Percentiles rank a stretch among this genome's conserved stretches.
phyloP scores from a whole-genome alignment of 768 basidiomycete species.

The Mycena latifolia region DNA sequence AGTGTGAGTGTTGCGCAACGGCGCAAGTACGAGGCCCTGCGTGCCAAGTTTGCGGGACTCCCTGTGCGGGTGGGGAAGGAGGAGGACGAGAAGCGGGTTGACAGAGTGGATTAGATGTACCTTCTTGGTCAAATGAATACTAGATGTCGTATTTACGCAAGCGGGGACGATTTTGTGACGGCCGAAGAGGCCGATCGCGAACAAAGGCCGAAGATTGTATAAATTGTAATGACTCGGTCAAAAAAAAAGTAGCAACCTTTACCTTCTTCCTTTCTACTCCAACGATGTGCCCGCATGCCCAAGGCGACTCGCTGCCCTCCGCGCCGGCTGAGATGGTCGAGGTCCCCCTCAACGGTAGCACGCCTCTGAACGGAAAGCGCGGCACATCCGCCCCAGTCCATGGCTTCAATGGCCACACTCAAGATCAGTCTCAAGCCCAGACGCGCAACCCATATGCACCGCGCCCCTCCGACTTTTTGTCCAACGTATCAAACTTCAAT shows the following conservation, averaged over 20 bases:
- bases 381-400: conserved; percentile 51
- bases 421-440: conserved; percentile 54
- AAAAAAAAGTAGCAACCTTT: conserved; percentile 15
- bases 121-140: too few species aligned
- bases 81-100: conserved; percentile 48
- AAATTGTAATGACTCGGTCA: conserved; percentile 14
- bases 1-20: conserved; percentile 88
- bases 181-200: conserved; percentile 28
- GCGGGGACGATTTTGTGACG: neutral
- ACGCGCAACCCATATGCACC: conserved; percentile 87
- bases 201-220: neutral
- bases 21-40: conserved; percentile 82
- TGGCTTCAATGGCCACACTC: conserved; percentile 49
- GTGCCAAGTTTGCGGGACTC: conserved; percentile 87
- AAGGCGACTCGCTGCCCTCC: conserved; percentile 59
- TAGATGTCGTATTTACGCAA: too few species aligned
- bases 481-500: conserved; percentile 93
- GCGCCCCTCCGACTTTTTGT: conserved; percentile 92
- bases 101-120: conserved; percentile 31
- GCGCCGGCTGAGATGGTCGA: conserved; percentile 77
- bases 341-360: conserved; percentile 67
- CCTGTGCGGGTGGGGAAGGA: conserved; percentile 65
- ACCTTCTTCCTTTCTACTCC: conserved; percentile 1
- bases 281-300: conserved; percentile 75
- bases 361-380: conserved; percentile 55